Evolutionary conservation across 2,329 filamentous ascomycete species (phyloP).

Genomic region (Tolypocladium sp.): DNA sequence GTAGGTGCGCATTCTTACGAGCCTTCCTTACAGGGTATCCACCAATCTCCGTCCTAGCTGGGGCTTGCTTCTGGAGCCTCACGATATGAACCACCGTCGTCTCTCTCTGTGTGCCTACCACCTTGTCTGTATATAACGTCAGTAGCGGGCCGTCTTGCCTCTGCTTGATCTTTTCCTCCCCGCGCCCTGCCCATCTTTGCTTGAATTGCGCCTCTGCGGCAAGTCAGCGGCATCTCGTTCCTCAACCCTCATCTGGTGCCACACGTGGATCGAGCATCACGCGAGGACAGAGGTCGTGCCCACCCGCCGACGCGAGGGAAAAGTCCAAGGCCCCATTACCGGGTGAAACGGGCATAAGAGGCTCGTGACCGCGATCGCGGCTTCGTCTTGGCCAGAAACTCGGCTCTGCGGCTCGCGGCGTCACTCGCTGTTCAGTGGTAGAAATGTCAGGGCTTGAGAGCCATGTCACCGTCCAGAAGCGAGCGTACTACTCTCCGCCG

Average conservation of each 20-base stretch:
- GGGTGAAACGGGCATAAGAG: neutral
- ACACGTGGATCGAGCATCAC: neutral
- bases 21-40: too few species aligned
- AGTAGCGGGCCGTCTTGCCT: neutral
- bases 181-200: neutral
- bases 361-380: neutral
- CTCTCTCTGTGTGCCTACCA: neutral
- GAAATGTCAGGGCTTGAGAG: slow-evolving; percentile 24
- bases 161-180: neutral
- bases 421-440: neutral
- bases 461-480: slow-evolving; percentile 42
- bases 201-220: neutral
- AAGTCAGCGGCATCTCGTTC: neutral
- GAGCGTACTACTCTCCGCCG: slow-evolving; percentile 79
- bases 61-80: neutral
- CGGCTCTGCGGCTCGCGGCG: neutral
- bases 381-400: neutral
- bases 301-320: neutral
- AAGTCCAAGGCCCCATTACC: neutral
- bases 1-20: too few species aligned
- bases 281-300: neutral
- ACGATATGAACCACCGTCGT: neutral
- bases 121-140: neutral
- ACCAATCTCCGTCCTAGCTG: neutral
- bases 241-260: neutral